phyloP scores from a whole-genome alignment of 1,284 basidiomycete species.

The Tremellales sp. region DNA sequence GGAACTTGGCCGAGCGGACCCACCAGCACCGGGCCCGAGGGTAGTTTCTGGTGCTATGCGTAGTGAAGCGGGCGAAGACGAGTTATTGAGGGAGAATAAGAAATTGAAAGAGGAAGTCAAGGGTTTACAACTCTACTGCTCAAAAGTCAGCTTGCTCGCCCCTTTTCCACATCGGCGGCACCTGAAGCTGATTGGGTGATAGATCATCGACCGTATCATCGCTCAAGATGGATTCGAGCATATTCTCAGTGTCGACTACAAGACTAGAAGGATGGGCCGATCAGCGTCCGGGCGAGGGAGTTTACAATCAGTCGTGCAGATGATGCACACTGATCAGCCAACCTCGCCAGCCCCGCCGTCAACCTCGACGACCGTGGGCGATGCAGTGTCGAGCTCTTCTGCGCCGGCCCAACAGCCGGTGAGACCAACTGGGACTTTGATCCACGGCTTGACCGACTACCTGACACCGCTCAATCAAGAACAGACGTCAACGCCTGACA shows the following conservation, averaged over 20 bases:
- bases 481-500: too few relatives aligned
- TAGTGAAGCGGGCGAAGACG: neutral
- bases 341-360: neutral
- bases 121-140: constrained; percentile 85
- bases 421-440: too few relatives aligned
- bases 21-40: constrained; percentile 61
- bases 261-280: constrained; percentile 25
- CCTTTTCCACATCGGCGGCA: neutral
- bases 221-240: constrained; percentile 90
- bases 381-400: too few relatives aligned
- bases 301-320: neutral
- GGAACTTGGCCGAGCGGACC: constrained; percentile 81
- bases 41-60: constrained; percentile 2
- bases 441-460: too few relatives aligned
- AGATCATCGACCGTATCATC: constrained; percentile 89
- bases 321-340: neutral
- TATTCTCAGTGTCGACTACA: constrained; percentile 82
- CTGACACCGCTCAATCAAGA: too few relatives aligned
- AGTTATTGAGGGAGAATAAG: constrained; percentile 63
- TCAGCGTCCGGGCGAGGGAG: neutral
- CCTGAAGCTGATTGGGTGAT: constrained; percentile 3
- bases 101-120: constrained; percentile 91
- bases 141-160: constrained; percentile 55
- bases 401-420: too few relatives aligned
- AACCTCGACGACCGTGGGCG: too few relatives aligned